Evolutionary conservation across 257 asterid species (phyloP).

Genomic region (Primulina eburnea): DNA sequence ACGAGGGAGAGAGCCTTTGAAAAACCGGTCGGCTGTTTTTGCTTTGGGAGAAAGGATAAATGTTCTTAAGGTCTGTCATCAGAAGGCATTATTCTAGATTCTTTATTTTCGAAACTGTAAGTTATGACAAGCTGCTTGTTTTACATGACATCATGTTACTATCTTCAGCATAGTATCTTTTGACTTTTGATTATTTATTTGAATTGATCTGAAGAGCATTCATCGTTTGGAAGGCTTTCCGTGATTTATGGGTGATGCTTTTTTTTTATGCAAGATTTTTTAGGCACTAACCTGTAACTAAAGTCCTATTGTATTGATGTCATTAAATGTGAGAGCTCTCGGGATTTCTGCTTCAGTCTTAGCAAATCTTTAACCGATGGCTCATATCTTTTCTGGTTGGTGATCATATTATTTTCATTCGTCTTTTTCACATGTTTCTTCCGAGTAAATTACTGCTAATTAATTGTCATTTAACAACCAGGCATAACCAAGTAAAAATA

Average conservation of each 20-base stretch:
- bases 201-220: neutral
- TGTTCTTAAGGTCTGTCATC: slow-evolving; percentile 73
- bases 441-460: neutral
- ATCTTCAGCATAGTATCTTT: neutral
- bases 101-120: slow-evolving; percentile 9
- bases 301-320: neutral
- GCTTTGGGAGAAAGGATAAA: slow-evolving; percentile 96
- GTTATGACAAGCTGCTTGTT: neutral
- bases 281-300: neutral
- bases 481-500: neutral
- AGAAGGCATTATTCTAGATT: slow-evolving; percentile 15
- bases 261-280: neutral
- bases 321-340: neutral
- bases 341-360: neutral
- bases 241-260: neutral
- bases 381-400: neutral
- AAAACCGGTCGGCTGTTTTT: slow-evolving; percentile 96
- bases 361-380: neutral
- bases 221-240: neutral
- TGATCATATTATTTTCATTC: neutral
- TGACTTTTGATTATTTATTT: too few relatives aligned
- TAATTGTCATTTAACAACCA: neutral
- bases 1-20: slow-evolving; percentile 97
- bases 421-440: neutral
- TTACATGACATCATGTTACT: neutral